Percentiles rank a stretch among this genome's conserved stretches.
Conservation (phyloP, 78 protist genomes). For the Bigelowiella natans region DNA sequence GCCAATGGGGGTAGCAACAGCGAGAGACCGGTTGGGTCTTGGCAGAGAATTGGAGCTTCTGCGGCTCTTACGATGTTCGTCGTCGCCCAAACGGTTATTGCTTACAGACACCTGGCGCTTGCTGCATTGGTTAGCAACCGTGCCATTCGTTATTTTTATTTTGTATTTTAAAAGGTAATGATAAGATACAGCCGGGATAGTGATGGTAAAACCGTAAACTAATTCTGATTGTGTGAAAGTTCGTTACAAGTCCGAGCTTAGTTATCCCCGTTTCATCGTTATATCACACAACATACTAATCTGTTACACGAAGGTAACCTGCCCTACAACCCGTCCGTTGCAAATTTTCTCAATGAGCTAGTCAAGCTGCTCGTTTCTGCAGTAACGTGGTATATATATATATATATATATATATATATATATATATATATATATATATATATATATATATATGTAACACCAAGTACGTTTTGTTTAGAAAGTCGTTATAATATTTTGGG, state of each 20-base stretch:
- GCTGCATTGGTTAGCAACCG: too few relatives aligned
- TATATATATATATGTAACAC: background rate
- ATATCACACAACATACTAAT: background rate
- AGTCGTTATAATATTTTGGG: too few relatives aligned
- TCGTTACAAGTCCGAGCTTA: background rate
- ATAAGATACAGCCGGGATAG: too few relatives aligned
- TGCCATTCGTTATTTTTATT: too few relatives aligned
- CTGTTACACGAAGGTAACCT: background rate
- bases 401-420: background rate
- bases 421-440: background rate
- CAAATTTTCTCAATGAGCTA: background rate
- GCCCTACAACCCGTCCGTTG: background rate
- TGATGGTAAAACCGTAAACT: too few relatives aligned
- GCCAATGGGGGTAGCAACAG: too few relatives aligned
- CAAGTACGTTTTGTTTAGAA: background rate
- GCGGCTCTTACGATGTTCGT: background rate
- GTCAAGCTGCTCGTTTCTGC: background rate
- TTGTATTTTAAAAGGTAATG: too few relatives aligned
- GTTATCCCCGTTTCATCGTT: background rate
- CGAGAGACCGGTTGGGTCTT: too few relatives aligned
- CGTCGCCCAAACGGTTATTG: background rate
- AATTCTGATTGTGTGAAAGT: too few relatives aligned
- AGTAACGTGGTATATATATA: background rate
- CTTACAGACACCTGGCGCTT: too few relatives aligned
- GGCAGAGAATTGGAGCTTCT: background rate